These are phyloP conservation scores for Flaveria trinervia DNA, from an alignment of 129 eudicot species.

Conservation along the genomic window DNA sequence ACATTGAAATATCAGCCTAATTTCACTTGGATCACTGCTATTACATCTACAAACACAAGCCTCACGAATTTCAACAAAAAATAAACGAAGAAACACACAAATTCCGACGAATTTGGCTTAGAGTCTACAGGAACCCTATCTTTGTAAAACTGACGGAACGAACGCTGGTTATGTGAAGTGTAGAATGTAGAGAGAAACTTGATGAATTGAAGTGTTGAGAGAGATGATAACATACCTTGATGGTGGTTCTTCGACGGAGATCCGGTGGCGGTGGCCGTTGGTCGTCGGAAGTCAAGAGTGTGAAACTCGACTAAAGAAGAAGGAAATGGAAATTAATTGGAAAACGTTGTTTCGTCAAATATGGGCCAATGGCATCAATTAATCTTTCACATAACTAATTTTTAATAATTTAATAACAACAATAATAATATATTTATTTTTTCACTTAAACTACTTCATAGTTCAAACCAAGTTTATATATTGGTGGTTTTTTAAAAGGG, in stretches of 20 bases:
- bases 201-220: conserved; percentile 8
- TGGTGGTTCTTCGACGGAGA: conserved; percentile 31
- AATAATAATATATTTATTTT: too few species aligned
- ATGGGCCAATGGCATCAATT: background rate
- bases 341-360: conserved; percentile 4
- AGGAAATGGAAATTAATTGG: conserved; percentile 1
- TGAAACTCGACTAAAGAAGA: conserved; percentile 26
- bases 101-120: conserved; percentile 11
- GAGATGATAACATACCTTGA: conserved; percentile 15
- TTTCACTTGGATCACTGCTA: conserved; percentile 22
- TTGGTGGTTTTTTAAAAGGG: too few species aligned
- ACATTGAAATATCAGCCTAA: background rate
- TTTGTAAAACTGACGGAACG: conserved; percentile 8
- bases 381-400: too few species aligned
- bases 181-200: conserved; percentile 6
- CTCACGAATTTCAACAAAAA: conserved; percentile 6
- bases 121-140: conserved; percentile 29
- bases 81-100: background rate
- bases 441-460: too few species aligned
- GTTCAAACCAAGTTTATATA: too few species aligned
- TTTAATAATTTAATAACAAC: too few species aligned
- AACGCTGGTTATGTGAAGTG: conserved; percentile 9
- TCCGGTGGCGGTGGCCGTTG: conserved; percentile 35
- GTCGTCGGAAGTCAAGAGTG: conserved; percentile 37
- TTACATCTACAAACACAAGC: conserved; percentile 12